Evolutionary conservation across 176 grass and related monocot genomes (phyloP).

Genomic region (Hsuehochloa calcarea): DNA sequence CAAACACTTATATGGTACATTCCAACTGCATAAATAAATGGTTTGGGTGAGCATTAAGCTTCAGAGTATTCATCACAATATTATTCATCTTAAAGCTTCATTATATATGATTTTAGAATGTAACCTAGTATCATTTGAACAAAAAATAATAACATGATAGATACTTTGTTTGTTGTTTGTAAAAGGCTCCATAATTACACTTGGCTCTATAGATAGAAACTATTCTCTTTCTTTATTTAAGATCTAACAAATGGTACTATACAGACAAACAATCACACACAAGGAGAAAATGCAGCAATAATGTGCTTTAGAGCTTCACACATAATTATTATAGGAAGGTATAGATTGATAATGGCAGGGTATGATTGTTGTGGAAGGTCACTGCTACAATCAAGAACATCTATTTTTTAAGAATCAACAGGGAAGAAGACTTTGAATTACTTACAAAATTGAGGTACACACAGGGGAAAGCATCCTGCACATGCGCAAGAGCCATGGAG

Average conservation of each 20-base stretch:
- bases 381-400: no score
- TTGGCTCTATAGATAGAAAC: not conserved
- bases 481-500: no score
- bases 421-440: no score
- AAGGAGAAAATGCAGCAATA: constrained; percentile 4
- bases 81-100: not conserved
- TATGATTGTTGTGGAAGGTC: no score
- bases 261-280: not conserved
- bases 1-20: constrained; percentile 48
- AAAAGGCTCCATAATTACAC: not conserved
- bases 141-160: not conserved
- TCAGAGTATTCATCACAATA: not conserved
- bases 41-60: constrained; percentile 22
- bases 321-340: not conserved
- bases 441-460: no score
- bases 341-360: not conserved
- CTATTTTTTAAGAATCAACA: no score
- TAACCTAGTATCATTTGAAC: not conserved
- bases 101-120: not conserved
- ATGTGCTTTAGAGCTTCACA: not conserved
- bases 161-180: not conserved
- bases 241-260: not conserved
- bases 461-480: no score
- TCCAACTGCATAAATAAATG: constrained; percentile 45
- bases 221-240: not conserved